Base-by-base conservation (phyloP, 345 rosid species). In the Leavenworthia alabamica region DNA sequence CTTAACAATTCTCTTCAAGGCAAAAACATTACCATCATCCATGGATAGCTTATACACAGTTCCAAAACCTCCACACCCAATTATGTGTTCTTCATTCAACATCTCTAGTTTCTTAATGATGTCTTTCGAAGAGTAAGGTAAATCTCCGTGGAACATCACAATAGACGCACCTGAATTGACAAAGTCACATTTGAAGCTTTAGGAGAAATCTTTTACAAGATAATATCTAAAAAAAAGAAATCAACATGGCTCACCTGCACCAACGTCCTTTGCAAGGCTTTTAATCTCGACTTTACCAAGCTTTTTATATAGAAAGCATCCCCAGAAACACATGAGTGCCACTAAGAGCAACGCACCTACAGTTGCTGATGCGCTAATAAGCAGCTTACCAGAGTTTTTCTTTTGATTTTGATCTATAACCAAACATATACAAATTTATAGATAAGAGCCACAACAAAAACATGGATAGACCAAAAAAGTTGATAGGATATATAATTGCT, bases 241-340 rank as follows among this genome's bases (percentile, higher is more conserved):
- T 42, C 52, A 59, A 23, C n/a, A 58, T 5, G 23, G 53, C 65
- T 68, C 45, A 68, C 98, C 93, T 80, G 91, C 95, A 68, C 89
- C 84, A 56, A 86, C 88, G 68, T 82, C 96, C 83, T 77, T 82
- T 28, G 97, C 97, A 40, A 89, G 83, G 66, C 91, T 81, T 78
- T 65, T 78, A 66, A 77, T 66, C 68, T 82, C 98, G 66, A 73
- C 85, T 85, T 89, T 92, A 76, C 93, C 91, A 23, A 92, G 81
- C 83, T 92, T 92, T 80, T 89, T 92, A 67, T 92, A 92, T 28
- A 92, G 81, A 79, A 92, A 92, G 78, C 98, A 92, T 37, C 98
- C 98, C 98, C 98, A 92, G 54, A 89, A 92, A 75, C 98, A 89
- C 97, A 92, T 89, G 36, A 92, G 96, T 31, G 98, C 97, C 67